Percentiles rank a stretch among this genome's conserved stretches.
Conservation (phyloP, 2,329 filamentous ascomycete species). For the Lasiodiplodia citricola region DNA sequence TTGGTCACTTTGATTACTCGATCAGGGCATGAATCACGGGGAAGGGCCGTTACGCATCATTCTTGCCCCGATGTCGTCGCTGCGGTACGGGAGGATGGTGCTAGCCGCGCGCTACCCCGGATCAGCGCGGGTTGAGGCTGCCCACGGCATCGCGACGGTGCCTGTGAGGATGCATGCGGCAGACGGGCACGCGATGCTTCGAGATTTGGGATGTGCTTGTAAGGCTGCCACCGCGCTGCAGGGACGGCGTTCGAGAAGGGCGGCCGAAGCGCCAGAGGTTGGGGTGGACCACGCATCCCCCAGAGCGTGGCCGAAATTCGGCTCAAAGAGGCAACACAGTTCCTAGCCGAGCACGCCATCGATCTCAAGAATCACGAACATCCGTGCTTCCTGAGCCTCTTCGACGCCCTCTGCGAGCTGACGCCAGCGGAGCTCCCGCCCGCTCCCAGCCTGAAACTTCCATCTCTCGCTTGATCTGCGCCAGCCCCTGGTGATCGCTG, state of each 20-base stretch:
- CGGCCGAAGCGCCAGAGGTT: background rate
- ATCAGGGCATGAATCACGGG: conserved; percentile 23
- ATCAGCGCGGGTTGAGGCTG: conserved; percentile 15
- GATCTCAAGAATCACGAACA: conserved; percentile 12
- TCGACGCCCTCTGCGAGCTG: background rate
- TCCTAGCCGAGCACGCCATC: conserved; percentile 11
- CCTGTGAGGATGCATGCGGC: background rate
- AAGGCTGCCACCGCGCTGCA: background rate
- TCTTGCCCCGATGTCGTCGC: conserved; percentile 18
- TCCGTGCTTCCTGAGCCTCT: background rate
- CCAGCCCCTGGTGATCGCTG: conserved; percentile 15
- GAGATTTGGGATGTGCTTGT: background rate
- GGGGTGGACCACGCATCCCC: conserved; percentile 4
- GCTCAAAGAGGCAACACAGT: conserved; percentile 10
- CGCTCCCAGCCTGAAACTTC: conserved; percentile 5
- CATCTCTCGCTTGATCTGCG: conserved; percentile 1
- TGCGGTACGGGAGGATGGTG: conserved; percentile 8
- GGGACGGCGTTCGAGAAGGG: background rate
- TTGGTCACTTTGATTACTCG: conserved; percentile 12
- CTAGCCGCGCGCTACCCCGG: conserved; percentile 6
- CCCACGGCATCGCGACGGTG: background rate
- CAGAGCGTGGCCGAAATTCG: background rate
- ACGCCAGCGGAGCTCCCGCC: background rate
- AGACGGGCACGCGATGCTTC: background rate
- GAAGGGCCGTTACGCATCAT: conserved; percentile 18